These are phyloP conservation scores for Aschersonia sp. DNA, from an alignment of 2,329 filamentous ascomycete species.

Conservation along the genomic window DNA sequence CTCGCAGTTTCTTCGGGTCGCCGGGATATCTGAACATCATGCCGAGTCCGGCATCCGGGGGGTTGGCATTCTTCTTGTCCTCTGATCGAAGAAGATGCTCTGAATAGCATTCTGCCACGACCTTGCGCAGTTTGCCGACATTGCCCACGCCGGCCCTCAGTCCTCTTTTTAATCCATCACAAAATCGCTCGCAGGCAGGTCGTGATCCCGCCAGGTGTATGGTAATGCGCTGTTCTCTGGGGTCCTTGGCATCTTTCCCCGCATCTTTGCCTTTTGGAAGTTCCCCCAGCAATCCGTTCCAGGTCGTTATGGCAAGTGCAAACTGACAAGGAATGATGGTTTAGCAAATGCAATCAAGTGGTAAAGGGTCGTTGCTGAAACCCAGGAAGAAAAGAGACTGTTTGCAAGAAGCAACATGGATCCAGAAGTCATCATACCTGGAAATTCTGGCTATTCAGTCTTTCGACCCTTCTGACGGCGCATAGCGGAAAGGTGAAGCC, in stretches of 20 bases:
- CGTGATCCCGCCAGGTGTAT: conserved; percentile 82
- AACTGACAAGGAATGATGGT: conserved; percentile 36
- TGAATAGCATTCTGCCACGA: conserved; percentile 79
- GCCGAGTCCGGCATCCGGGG: conserved; percentile 83
- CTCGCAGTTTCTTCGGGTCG: conserved; percentile 82
- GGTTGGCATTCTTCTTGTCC: conserved; percentile 38
- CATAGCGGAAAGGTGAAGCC: conserved; percentile 91
- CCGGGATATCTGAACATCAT: conserved; percentile 90
- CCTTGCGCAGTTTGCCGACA: conserved; percentile 67
- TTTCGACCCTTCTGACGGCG: conserved; percentile 80
- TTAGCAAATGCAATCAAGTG: neutral
- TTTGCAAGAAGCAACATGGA: neutral
- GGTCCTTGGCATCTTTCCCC: conserved; percentile 27
- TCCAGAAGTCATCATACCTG: conserved; percentile 27
- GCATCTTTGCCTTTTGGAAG: conserved; percentile 32
- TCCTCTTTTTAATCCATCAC: conserved; percentile 85
- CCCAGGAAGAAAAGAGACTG: neutral
- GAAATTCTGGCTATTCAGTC: conserved; percentile 83
- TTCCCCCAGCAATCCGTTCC: conserved; percentile 59
- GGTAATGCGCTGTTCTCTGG: conserved; percentile 68
- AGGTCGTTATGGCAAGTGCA: conserved; percentile 85
- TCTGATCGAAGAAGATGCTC: conserved; percentile 60
- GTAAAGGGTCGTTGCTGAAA: neutral
- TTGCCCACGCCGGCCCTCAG: conserved; percentile 76
- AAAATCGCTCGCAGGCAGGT: conserved; percentile 85